Evolutionary conservation across 176 grass and related monocot species (phyloP), one percentile per base, ranked within the genome.

Genomic region (Bromus sterilis): DNA sequence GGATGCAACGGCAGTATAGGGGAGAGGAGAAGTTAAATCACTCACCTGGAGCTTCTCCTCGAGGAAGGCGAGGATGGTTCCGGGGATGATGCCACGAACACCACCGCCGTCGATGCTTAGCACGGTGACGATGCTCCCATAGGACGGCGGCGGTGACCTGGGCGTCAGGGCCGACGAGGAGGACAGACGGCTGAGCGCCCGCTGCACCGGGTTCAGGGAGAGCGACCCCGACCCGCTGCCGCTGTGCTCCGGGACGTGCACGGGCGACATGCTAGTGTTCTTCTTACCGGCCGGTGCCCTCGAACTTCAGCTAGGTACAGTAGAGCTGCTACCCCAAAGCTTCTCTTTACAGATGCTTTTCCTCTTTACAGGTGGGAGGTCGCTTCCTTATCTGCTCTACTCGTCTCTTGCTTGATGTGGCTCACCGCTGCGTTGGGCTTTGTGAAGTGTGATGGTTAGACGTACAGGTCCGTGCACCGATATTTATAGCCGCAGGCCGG

Each of bases 21-120:
- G n/a, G n/a, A n/a, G n/a, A n/a, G 7, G 28, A 6, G 2, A 35
- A 7, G 11, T 46, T 46, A 6, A 39, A 55, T 3, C 4, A 31
- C 31, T 59, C 61, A 82, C 85, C 59, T 89, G 82, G 32, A 91
- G 89, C 59, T 88, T 85, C 9, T 77, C 74, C 33, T 91, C 86
- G 40, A 91, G 82, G 82, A 79, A 86, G 9, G 40, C 74, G 43
- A 91, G 67, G 74, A 91, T 79, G 34, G 90, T 88, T 13, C 90
- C 82, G 0, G 90, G 90, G 26, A 91, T 91, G 51, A 88, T 91
- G 39, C 90, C 83, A 4, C 83, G 83, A 32, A 91, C 83, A 26
- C 86, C 83, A 2, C 86, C 86, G 3, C 86, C 90, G 18, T 88
- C 90, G 58, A 88, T 91, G 79, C 90, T 86, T 0, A 91, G 79